Percentiles rank a stretch among this genome's conserved stretches.
Conservation (phyloP, 169 alveolate genomes). For the Plasmodium cynomolgi region DNA sequence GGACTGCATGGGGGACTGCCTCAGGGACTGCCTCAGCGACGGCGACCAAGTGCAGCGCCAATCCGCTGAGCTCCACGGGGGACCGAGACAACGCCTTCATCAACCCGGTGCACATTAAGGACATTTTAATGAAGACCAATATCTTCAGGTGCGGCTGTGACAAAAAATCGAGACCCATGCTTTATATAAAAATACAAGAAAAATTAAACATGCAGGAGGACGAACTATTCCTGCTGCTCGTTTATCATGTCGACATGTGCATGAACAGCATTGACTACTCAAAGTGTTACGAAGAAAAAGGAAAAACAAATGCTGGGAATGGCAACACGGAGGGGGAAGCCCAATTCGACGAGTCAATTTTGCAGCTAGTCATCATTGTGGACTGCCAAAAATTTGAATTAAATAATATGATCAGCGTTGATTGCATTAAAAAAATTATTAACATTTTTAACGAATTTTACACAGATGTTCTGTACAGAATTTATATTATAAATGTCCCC, state of each 20-base stretch:
- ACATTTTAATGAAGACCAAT: conserved; percentile 30
- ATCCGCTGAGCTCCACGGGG: background rate
- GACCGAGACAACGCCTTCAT: conserved; percentile 13
- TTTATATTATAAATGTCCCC: conserved; percentile 53
- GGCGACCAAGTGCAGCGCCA: background rate
- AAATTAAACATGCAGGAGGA: conserved; percentile 61
- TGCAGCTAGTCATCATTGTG: conserved; percentile 54
- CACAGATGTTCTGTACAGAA: conserved; percentile 58
- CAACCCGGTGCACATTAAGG: conserved; percentile 20
- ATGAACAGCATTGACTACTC: conserved; percentile 37
- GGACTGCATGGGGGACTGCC: too few species aligned
- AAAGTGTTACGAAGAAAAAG: background rate
- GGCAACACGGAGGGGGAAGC: background rate
- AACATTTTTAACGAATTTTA: conserved; percentile 65
- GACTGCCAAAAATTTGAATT: conserved; percentile 61
- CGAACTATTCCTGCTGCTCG: conserved; percentile 25
- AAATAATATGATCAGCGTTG: conserved; percentile 64
- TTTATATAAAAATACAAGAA: conserved; percentile 58
- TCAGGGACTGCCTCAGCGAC: too few species aligned
- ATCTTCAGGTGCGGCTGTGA: conserved; percentile 58
- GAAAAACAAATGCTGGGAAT: background rate
- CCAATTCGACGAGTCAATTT: conserved; percentile 13
- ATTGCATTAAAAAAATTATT: conserved; percentile 65
- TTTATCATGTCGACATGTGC: conserved; percentile 73
- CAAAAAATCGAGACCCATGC: conserved; percentile 23